A percentile compares a stretch with the other conserved stretches of the same genome.
phyloP scores from a whole-genome alignment of 345 rosid species.

The Rubroshorea leprosula region DNA sequence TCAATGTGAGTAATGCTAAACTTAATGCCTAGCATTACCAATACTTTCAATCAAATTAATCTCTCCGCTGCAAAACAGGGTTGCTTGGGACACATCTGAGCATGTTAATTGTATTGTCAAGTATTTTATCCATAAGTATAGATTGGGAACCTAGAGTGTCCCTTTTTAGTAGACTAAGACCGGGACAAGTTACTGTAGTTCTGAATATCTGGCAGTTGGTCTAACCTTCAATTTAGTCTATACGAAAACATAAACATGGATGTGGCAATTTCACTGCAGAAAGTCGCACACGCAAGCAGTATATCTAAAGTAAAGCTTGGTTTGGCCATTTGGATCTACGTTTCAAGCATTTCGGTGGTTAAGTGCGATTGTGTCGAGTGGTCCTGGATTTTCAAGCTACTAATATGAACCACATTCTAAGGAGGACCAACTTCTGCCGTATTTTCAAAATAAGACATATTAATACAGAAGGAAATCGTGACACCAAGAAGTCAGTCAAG shows the following conservation, averaged over 20 bases:
- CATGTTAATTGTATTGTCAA: not conserved
- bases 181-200: not conserved
- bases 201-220: not conserved
- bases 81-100: not conserved
- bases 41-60: too few species aligned
- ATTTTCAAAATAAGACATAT: too few species aligned
- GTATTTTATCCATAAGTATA: not conserved
- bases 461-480: too few species aligned
- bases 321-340: too few species aligned
- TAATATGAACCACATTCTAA: too few species aligned
- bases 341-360: too few species aligned
- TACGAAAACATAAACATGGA: too few species aligned
- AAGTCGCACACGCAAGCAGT: not conserved
- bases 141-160: not conserved
- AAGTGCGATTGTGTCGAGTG: too few species aligned
- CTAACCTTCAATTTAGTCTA: not conserved
- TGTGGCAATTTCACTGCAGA: not conserved
- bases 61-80: not conserved
- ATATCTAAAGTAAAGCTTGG: too few species aligned
- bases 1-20: conserved; percentile 6
- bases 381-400: too few species aligned
- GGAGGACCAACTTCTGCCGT: too few species aligned
- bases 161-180: not conserved
- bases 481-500: too few species aligned
- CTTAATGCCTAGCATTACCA: not conserved